phyloP scores from a whole-genome alignment of 2,329 filamentous ascomycete genomes.

The Macroventuria anomochaeta region DNA sequence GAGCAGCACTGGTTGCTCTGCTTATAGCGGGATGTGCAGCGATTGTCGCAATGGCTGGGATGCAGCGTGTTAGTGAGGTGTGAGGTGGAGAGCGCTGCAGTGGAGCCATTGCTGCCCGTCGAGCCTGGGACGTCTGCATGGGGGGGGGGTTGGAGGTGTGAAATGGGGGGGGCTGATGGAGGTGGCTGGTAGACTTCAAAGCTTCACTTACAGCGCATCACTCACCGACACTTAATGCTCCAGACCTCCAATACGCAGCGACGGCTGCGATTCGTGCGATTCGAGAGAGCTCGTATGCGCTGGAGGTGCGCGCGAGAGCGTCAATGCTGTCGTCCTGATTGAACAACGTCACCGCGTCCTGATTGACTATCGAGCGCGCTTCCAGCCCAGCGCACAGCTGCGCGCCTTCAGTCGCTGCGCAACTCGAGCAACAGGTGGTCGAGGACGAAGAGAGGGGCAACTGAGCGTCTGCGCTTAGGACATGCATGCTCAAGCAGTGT shows the following conservation, averaged over 20 bases:
- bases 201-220: slow-evolving; percentile 15
- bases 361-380: slow-evolving; percentile 17
- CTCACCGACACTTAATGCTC: slow-evolving; percentile 17
- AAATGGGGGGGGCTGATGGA: slow-evolving; percentile 33
- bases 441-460: neutral
- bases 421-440: slow-evolving; percentile 6
- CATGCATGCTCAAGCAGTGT: slow-evolving; percentile 9
- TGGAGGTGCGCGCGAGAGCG: slow-evolving; percentile 21
- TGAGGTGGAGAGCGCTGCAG: slow-evolving; percentile 27
- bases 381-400: slow-evolving; percentile 26
- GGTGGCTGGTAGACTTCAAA: slow-evolving; percentile 14
- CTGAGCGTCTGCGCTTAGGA: slow-evolving; percentile 4
- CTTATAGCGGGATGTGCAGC: slow-evolving; percentile 27
- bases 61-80: slow-evolving; percentile 28
- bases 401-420: slow-evolving; percentile 19
- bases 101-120: slow-evolving; percentile 32
- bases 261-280: slow-evolving; percentile 23
- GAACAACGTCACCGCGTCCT: slow-evolving; percentile 28
- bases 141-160: slow-evolving; percentile 26
- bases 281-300: slow-evolving; percentile 10
- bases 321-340: slow-evolving; percentile 22
- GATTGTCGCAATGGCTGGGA: slow-evolving; percentile 29
- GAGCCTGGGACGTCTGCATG: slow-evolving; percentile 11
- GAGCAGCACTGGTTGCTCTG: slow-evolving; percentile 22
- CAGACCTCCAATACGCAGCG: slow-evolving; percentile 4